These are phyloP conservation scores for Metschnikowia cubensis DNA, from an alignment of 805 yeast species.

Conservation along the genomic window DNA sequence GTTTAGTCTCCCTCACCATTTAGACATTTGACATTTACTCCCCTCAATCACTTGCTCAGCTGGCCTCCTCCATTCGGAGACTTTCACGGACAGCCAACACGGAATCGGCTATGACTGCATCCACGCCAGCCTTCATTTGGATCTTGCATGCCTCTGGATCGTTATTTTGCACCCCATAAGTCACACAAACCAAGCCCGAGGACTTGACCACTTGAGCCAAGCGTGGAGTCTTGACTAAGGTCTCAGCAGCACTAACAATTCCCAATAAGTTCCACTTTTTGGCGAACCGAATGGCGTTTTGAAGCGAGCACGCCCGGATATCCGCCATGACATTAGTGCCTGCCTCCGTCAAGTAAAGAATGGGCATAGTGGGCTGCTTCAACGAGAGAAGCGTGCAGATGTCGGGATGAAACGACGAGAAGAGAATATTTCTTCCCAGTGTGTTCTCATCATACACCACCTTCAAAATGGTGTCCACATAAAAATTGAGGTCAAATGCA, in stretches of 20 bases:
- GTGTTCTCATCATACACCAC: slow-evolving; percentile 72
- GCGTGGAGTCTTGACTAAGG: slow-evolving; percentile 85
- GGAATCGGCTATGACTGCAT: slow-evolving; percentile 96
- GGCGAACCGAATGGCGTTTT: slow-evolving; percentile 87
- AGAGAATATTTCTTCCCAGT: slow-evolving; percentile 77
- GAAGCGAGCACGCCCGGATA: slow-evolving; percentile 79
- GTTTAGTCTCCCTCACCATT: too few species aligned
- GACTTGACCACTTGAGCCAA: slow-evolving; percentile 88
- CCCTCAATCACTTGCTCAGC: not conserved
- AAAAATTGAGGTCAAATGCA: slow-evolving; percentile 76
- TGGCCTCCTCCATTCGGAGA: slow-evolving; percentile 35
- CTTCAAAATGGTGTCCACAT: slow-evolving; percentile 82
- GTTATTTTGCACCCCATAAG: slow-evolving; percentile 83
- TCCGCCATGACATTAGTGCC: slow-evolving; percentile 89
- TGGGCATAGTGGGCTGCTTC: slow-evolving; percentile 92
- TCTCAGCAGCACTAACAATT: slow-evolving; percentile 82
- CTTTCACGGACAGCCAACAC: slow-evolving; percentile 91
- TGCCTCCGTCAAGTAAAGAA: slow-evolving; percentile 82
- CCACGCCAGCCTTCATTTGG: slow-evolving; percentile 92
- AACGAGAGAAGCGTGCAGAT: slow-evolving; percentile 78
- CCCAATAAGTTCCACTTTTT: slow-evolving; percentile 89
- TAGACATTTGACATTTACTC: too few species aligned
- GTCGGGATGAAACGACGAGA: slow-evolving; percentile 94
- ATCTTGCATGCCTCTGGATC: slow-evolving; percentile 76
- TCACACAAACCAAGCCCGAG: slow-evolving; percentile 86